Conservation (phyloP, 129 eudicot species). For the Rutidosis leptorrhynchoides region DNA sequence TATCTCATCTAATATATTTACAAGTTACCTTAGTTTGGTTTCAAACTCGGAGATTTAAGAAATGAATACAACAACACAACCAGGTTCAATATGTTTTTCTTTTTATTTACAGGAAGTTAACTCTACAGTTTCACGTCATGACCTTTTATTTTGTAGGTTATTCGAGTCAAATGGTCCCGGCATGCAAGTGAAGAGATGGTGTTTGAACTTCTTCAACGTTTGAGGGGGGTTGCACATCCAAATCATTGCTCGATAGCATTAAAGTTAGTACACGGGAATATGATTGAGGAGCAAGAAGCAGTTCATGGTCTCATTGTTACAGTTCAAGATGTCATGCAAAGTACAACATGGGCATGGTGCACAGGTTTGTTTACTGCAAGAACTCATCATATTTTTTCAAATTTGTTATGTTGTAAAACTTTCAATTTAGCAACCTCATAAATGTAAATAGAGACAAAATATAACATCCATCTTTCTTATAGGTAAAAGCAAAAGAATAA, state of each 20-base stretch:
- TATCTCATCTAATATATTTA: no score
- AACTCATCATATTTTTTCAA: neutral
- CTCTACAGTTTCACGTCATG: no score
- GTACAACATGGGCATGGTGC: slow-evolving; percentile 92
- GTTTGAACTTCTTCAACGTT: slow-evolving; percentile 94
- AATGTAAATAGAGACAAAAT: slow-evolving; percentile 9
- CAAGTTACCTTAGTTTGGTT: no score
- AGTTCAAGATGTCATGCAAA: slow-evolving; percentile 97
- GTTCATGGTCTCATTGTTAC: slow-evolving; percentile 96
- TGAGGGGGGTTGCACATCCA: slow-evolving; percentile 70
- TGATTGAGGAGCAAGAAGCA: slow-evolving; percentile 97
- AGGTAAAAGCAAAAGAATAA: slow-evolving; percentile 84
- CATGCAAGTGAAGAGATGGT: no score
- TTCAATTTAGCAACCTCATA: neutral
- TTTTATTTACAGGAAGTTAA: no score
- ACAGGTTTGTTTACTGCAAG: slow-evolving; percentile 48
- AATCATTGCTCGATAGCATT: slow-evolving; percentile 71
- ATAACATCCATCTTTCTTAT: neutral
- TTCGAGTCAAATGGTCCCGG: no score
- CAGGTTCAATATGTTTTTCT: no score
- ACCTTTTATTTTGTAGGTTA: no score
- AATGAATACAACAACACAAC: no score
- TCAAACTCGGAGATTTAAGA: no score
- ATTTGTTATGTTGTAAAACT: neutral
- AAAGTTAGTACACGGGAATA: slow-evolving; percentile 73